A percentile compares a stretch with the other conserved stretches of the same genome.
phyloP scores from a whole-genome alignment of 148 eudicot species.

The Pharnaceum exiguum region DNA sequence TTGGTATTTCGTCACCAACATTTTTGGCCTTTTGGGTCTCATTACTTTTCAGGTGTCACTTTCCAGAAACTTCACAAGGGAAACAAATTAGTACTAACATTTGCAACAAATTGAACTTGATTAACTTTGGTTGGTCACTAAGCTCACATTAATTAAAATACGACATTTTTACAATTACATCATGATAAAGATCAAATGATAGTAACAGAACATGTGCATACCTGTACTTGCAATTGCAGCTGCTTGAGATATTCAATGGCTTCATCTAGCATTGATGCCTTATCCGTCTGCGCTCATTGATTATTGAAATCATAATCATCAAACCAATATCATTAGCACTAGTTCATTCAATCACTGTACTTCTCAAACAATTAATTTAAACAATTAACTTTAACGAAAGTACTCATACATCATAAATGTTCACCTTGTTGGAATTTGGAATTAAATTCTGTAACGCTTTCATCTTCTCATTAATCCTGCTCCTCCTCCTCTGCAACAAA shows the following conservation, averaged over 20 bases:
- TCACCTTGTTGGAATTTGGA: constrained; percentile 90
- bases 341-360: background rate
- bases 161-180: too few species aligned
- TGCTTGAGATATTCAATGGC: constrained; percentile 95
- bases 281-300: constrained; percentile 59
- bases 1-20: too few species aligned
- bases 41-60: too few species aligned
- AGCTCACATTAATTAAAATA: too few species aligned
- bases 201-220: too few species aligned
- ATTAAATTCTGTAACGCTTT: constrained; percentile 88
- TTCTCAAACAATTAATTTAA: background rate
- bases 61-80: too few species aligned
- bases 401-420: background rate
- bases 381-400: background rate
- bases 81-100: too few species aligned
- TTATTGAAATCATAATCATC: background rate
- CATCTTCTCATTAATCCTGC: constrained; percentile 92
- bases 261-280: constrained; percentile 97
- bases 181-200: too few species aligned
- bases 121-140: too few species aligned
- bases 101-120: too few species aligned
- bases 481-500: constrained; percentile 74
- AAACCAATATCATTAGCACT: background rate
- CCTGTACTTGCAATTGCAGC: constrained; percentile 96
- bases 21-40: too few species aligned